These are phyloP conservation scores for Sclerotinia subarctica DNA, from an alignment of 2,329 filamentous ascomycete species.

Conservation along the genomic window DNA sequence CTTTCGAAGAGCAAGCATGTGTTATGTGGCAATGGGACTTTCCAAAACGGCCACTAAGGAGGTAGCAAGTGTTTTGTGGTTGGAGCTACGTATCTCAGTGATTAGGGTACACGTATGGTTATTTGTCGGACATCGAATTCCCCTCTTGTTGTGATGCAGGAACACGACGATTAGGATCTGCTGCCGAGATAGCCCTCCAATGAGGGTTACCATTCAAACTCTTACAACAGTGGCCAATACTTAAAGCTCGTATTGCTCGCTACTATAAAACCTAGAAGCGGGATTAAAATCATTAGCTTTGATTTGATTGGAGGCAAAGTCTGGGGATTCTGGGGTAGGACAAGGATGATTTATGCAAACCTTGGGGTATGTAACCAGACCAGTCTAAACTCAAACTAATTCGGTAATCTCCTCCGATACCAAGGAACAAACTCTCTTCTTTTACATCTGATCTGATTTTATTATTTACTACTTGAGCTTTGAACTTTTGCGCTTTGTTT, in stretches of 20 bases:
- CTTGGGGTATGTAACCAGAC: conserved; percentile 3
- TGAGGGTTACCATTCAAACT: background rate
- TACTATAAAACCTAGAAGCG: background rate
- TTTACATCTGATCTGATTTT: conserved; percentile 12
- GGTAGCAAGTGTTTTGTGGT: background rate
- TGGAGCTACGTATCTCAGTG: background rate
- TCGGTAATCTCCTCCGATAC: background rate
- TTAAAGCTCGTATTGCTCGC: background rate
- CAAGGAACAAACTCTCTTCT: conserved; percentile 7
- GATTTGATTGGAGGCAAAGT: conserved; percentile 10
- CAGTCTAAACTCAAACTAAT: background rate
- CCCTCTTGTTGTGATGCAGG: conserved; percentile 4
- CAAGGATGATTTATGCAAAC: conserved; percentile 10
- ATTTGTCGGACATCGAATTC: background rate
- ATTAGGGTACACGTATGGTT: background rate
- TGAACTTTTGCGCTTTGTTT: background rate
- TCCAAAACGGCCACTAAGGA: background rate
- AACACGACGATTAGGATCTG: background rate
- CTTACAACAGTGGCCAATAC: background rate
- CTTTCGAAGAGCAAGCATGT: background rate
- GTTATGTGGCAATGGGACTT: background rate
- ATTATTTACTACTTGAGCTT: background rate
- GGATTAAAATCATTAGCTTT: background rate
- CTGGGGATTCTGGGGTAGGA: conserved; percentile 17
- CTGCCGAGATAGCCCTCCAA: conserved; percentile 1